phyloP scores from a whole-genome alignment of 2,329 filamentous ascomycete genomes.

The Coniochaeta prunicola region DNA sequence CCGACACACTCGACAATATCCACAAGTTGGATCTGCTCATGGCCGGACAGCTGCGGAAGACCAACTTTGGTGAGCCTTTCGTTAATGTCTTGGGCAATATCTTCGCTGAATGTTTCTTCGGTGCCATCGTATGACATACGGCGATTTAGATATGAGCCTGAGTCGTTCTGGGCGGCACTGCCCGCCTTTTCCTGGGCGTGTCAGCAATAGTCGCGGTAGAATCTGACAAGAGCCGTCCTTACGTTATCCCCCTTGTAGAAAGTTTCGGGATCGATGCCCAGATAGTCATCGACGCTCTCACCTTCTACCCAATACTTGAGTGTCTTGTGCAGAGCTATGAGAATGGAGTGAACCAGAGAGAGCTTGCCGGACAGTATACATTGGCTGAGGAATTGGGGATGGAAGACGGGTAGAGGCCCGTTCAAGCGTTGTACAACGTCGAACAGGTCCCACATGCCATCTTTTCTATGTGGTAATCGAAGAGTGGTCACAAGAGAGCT shows the following conservation, averaged over 20 bases:
- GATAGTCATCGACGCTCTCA: conserved; percentile 70
- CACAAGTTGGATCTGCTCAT: conserved; percentile 78
- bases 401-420: conserved; percentile 80
- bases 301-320: conserved; percentile 80
- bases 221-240: conserved; percentile 11
- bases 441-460: conserved; percentile 61
- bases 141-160: conserved; percentile 29
- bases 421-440: conserved; percentile 78
- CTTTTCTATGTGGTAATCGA: conserved; percentile 38
- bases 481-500: conserved; percentile 50
- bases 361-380: conserved; percentile 78
- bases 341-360: conserved; percentile 60
- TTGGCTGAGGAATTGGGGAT: conserved; percentile 84
- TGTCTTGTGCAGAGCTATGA: conserved; percentile 65
- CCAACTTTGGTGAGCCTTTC: conserved; percentile 68
- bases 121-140: conserved; percentile 38
- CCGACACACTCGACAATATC: conserved; percentile 81
- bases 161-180: conserved; percentile 10
- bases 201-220: neutral
- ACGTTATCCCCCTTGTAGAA: conserved; percentile 40
- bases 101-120: conserved; percentile 61
- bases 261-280: conserved; percentile 58
- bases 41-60: conserved; percentile 73
- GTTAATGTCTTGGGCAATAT: conserved; percentile 61
- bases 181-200: neutral